A percentile compares a stretch with the other conserved stretches of the same genome.
Conservation (phyloP, 2,329 filamentous ascomycete genomes). For the Fusarium sp. region DNA sequence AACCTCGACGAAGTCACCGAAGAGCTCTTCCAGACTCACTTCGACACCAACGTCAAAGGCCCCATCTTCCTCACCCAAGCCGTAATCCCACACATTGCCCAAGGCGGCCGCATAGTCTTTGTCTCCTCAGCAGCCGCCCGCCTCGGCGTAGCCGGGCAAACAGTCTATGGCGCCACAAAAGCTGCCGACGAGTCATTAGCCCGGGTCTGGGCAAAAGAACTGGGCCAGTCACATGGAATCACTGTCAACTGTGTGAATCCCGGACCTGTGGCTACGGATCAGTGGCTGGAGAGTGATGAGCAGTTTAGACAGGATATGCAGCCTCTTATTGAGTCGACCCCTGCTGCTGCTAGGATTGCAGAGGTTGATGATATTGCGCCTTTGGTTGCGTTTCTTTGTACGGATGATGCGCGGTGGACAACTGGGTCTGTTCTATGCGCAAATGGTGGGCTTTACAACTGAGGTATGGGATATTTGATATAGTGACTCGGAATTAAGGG, state of each 20-base stretch:
- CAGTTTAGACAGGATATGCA: slow-evolving; percentile 48
- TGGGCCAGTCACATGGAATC: slow-evolving; percentile 44
- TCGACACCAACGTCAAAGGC: slow-evolving; percentile 37
- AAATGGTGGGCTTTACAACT: slow-evolving; percentile 44
- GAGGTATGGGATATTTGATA: neutral
- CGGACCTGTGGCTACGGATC: slow-evolving; percentile 44
- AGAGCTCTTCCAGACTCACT: slow-evolving; percentile 19
- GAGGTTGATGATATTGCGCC: slow-evolving; percentile 48
- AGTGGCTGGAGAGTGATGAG: slow-evolving; percentile 43
- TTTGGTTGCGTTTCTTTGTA: slow-evolving; percentile 47
- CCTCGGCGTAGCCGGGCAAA: slow-evolving; percentile 43
- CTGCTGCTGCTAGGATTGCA: slow-evolving; percentile 45
- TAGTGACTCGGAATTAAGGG: too few species aligned
- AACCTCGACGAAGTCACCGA: slow-evolving; percentile 31
- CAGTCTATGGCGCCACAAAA: slow-evolving; percentile 51
- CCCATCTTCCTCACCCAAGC: slow-evolving; percentile 49
- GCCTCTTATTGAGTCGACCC: slow-evolving; percentile 46
- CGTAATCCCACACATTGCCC: slow-evolving; percentile 44
- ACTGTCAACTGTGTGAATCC: slow-evolving; percentile 50
- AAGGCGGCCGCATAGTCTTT: slow-evolving; percentile 49
- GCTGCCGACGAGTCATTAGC: slow-evolving; percentile 47
- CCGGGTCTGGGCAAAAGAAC: slow-evolving; percentile 48
- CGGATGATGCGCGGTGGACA: slow-evolving; percentile 45
- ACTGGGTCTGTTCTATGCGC: slow-evolving; percentile 46
- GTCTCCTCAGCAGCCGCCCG: slow-evolving; percentile 49